Evolutionary conservation across 768 basidiomycete genomes (phyloP).

Genomic region (Gyrodon lividus): DNA sequence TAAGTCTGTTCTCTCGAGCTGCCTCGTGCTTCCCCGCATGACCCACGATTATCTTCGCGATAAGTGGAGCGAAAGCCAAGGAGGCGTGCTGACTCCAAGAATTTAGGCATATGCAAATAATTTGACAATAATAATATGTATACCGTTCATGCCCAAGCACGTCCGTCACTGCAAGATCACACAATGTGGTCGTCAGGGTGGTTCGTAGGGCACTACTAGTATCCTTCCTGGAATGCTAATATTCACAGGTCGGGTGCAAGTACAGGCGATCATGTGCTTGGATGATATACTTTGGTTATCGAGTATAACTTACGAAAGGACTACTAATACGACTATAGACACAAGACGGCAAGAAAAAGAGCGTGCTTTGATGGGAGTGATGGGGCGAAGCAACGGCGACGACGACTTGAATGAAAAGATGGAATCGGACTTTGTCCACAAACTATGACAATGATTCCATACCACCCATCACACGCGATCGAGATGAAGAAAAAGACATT

Average conservation of each 20-base stretch:
- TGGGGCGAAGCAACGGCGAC: neutral
- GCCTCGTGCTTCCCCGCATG: constrained; percentile 8
- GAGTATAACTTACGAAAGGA: constrained; percentile 23
- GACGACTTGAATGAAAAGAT: neutral
- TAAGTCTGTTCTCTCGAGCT: neutral
- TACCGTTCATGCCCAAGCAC: neutral
- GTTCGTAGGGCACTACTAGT: neutral
- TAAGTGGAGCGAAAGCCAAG: constrained; percentile 9
- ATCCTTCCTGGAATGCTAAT: neutral
- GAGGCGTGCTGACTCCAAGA: neutral
- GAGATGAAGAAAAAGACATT: neutral
- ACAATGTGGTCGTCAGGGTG: no score
- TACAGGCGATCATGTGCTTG: constrained; percentile 15
- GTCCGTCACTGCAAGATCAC: no score
- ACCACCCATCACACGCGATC: neutral
- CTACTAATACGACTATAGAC: constrained; percentile 7
- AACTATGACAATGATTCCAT: neutral
- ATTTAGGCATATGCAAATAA: no score
- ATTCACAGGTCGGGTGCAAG: constrained; percentile 8
- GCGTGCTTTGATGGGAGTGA: constrained; percentile 7
- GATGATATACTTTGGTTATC: constrained; percentile 6
- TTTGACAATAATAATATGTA: no score
- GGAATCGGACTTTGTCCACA: neutral
- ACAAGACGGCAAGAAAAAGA: neutral
- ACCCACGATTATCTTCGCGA: neutral